These are phyloP conservation scores for Epichloe gansuensis DNA, from an alignment of 2,329 filamentous ascomycete species.

Conservation along the genomic window DNA sequence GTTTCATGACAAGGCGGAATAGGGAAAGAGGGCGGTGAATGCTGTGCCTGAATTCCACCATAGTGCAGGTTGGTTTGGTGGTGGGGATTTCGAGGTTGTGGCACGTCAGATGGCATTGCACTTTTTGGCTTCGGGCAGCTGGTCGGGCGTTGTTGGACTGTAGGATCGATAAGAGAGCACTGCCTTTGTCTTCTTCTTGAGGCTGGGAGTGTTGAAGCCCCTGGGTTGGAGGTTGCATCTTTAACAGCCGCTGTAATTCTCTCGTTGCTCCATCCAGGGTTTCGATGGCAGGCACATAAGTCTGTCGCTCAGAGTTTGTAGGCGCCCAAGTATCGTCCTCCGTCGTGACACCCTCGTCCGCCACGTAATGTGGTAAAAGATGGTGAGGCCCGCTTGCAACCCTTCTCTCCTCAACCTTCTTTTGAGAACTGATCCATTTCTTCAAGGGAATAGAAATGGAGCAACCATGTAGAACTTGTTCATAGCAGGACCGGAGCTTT, in stretches of 20 bases:
- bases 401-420: constrained; percentile 52
- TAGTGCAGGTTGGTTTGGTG: constrained; percentile 37
- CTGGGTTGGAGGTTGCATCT: constrained; percentile 41
- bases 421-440: constrained; percentile 82
- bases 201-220: constrained; percentile 25
- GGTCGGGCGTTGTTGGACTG: constrained; percentile 22
- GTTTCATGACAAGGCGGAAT: constrained; percentile 11
- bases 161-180: constrained; percentile 41
- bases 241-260: constrained; percentile 43
- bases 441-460: constrained; percentile 74
- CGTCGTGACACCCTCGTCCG: constrained; percentile 45
- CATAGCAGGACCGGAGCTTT: constrained; percentile 46
- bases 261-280: constrained; percentile 38
- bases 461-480: constrained; percentile 98
- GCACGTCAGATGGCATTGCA: constrained; percentile 28
- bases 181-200: constrained; percentile 34
- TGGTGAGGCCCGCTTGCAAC: constrained; percentile 28
- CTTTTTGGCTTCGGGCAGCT: constrained; percentile 9
- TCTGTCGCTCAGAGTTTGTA: constrained; percentile 20
- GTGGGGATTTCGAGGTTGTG: constrained; percentile 46
- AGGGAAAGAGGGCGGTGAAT: constrained; percentile 21
- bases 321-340: constrained; percentile 48
- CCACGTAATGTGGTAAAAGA: constrained; percentile 26
- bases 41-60: constrained; percentile 19
- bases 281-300: constrained; percentile 28